These are phyloP conservation scores for Zygosaccharomyces lentus DNA, from an alignment of 805 yeast genomes.

Conservation along the genomic window DNA sequence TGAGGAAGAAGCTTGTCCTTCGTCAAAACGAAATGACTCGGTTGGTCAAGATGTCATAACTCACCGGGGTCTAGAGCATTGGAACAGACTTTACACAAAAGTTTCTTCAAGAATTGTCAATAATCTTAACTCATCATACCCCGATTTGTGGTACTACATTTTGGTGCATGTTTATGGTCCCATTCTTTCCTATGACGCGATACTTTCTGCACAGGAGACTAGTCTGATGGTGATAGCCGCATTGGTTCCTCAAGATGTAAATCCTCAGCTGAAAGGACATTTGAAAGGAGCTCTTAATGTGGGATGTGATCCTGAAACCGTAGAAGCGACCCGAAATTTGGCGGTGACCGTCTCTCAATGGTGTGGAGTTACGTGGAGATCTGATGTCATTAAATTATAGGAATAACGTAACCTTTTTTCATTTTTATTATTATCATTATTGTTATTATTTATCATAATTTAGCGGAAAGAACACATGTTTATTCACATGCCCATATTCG, in stretches of 20 bases:
- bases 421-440: neutral
- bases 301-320: slow-evolving; percentile 64
- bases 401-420: neutral
- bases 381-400: slow-evolving; percentile 32
- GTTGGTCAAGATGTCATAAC: slow-evolving; percentile 13
- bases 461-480: neutral
- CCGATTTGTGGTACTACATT: slow-evolving; percentile 76
- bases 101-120: slow-evolving; percentile 60
- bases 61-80: slow-evolving; percentile 57
- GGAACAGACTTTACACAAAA: slow-evolving; percentile 73
- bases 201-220: slow-evolving; percentile 64
- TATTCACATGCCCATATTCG: neutral
- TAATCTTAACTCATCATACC: slow-evolving; percentile 72
- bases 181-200: slow-evolving; percentile 60
- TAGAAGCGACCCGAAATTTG: slow-evolving; percentile 55
- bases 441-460: neutral
- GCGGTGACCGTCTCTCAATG: slow-evolving; percentile 63
- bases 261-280: slow-evolving; percentile 90
- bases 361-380: slow-evolving; percentile 65
- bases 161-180: slow-evolving; percentile 74
- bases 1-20: slow-evolving; percentile 6
- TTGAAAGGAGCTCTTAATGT: slow-evolving; percentile 77
- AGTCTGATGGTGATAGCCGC: slow-evolving; percentile 73
- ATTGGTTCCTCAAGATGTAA: slow-evolving; percentile 87
- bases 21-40: slow-evolving; percentile 2